Conservation (phyloP, 2,329 filamentous ascomycete species). For the Fusarium robinianum region DNA sequence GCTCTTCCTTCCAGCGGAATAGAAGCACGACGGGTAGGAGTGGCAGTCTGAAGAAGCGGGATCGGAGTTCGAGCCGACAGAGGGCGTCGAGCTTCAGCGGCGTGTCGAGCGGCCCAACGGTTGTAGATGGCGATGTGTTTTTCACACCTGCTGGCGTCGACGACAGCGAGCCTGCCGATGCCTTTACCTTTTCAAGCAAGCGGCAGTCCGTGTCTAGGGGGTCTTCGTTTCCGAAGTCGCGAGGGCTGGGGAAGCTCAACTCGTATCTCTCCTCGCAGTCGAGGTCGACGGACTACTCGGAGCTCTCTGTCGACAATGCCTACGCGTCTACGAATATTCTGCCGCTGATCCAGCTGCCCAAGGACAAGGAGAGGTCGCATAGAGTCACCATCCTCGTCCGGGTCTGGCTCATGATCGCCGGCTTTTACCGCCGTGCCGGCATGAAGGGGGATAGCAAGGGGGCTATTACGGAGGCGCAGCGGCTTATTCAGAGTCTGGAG, state of each 20-base stretch:
- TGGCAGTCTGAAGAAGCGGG: slow-evolving; percentile 58
- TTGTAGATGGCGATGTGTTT: slow-evolving; percentile 56
- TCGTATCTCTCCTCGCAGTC: slow-evolving; percentile 51
- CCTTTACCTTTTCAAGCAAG: slow-evolving; percentile 50
- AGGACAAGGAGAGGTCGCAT: slow-evolving; percentile 56
- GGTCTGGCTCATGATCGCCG: slow-evolving; percentile 89
- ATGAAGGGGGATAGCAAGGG: slow-evolving; percentile 80
- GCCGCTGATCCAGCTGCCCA: slow-evolving; percentile 59
- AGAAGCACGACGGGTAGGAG: slow-evolving; percentile 55
- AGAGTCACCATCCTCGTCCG: slow-evolving; percentile 65
- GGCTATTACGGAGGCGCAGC: slow-evolving; percentile 79
- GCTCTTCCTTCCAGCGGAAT: slow-evolving; percentile 38
- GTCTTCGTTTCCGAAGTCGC: slow-evolving; percentile 50
- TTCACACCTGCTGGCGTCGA: slow-evolving; percentile 51
- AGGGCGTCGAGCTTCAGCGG: slow-evolving; percentile 51
- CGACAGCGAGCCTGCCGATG: slow-evolving; percentile 48
- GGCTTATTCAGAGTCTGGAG: slow-evolving; percentile 74
- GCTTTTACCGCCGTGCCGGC: slow-evolving; percentile 81
- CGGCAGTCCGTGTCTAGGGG: slow-evolving; percentile 44
- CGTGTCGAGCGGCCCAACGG: slow-evolving; percentile 45
- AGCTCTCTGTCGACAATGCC: slow-evolving; percentile 46
- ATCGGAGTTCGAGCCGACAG: slow-evolving; percentile 54
- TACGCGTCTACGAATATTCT: slow-evolving; percentile 53
- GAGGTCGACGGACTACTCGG: slow-evolving; percentile 47
- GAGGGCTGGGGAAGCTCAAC: slow-evolving; percentile 51